Percentiles rank a stretch among this genome's conserved stretches.
phyloP scores from a whole-genome alignment of 805 yeast genomes.

The Danielia reshetovae region DNA sequence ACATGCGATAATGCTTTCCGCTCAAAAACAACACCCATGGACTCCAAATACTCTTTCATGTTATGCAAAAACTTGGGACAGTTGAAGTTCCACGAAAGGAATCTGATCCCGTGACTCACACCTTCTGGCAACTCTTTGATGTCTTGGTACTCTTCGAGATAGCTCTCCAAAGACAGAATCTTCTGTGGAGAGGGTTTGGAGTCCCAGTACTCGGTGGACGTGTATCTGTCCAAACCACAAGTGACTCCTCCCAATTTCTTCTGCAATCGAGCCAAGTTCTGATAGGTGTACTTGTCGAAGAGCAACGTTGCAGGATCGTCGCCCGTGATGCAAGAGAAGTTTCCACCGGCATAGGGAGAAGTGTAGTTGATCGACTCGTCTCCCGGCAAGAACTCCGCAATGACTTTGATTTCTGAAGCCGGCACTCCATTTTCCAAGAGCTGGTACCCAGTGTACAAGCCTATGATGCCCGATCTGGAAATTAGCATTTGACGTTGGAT shows the following conservation, averaged over 20 bases:
- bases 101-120: conserved; percentile 51
- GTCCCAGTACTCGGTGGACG: conserved; percentile 63
- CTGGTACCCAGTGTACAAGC: conserved; percentile 82
- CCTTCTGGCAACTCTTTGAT: conserved; percentile 47
- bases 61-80: conserved; percentile 58
- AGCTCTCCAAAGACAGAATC: conserved; percentile 43
- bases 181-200: conserved; percentile 42
- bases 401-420: conserved; percentile 45
- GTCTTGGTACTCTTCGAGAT: conserved; percentile 44
- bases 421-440: conserved; percentile 42
- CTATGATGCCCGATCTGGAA: conserved; percentile 29
- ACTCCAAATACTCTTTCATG: conserved; percentile 41
- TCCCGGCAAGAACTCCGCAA: conserved; percentile 72
- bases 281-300: conserved; percentile 57
- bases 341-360: conserved; percentile 69
- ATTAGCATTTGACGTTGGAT: conserved; percentile 7
- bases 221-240: conserved; percentile 52
- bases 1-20: conserved; percentile 49
- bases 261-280: conserved; percentile 42
- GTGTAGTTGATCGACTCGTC: conserved; percentile 72
- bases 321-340: conserved; percentile 49
- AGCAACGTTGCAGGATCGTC: conserved; percentile 41
- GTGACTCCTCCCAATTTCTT: conserved; percentile 45
- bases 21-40: conserved; percentile 48
- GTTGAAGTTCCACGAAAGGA: conserved; percentile 66